phyloP scores from a whole-genome alignment of 768 basidiomycete genomes.

The Lactifluus pinguis region DNA sequence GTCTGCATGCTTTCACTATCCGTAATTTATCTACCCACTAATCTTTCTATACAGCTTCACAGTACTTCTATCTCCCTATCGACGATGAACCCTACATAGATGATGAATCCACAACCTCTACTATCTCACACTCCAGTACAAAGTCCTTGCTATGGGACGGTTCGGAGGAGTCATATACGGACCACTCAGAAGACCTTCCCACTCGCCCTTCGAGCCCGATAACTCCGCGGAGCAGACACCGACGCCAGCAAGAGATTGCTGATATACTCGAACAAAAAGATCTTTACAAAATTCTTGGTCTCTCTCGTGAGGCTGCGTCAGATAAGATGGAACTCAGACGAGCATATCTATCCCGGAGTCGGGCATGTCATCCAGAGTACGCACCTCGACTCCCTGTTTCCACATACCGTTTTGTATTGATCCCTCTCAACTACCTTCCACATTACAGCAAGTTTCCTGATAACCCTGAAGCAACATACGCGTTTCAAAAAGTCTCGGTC shows the following conservation, averaged over 20 bases:
- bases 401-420: not conserved
- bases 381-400: conserved; percentile 25
- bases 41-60: conserved; percentile 36
- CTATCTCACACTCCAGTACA: conserved; percentile 25
- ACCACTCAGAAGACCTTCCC: conserved; percentile 16
- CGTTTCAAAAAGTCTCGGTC: conserved; percentile 80
- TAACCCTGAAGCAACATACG: conserved; percentile 67
- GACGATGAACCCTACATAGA: conserved; percentile 44
- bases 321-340: conserved; percentile 60
- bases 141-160: conserved; percentile 26
- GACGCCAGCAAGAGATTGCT: conserved; percentile 31
- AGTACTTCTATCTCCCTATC: conserved; percentile 55
- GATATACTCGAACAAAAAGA: conserved; percentile 54
- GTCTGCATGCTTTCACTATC: conserved; percentile 2
- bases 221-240: conserved; percentile 7
- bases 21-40: not conserved
- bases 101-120: conserved; percentile 35
- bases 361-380: conserved; percentile 80
- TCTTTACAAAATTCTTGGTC: conserved; percentile 66
- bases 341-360: conserved; percentile 69
- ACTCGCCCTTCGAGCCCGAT: conserved; percentile 11
- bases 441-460: conserved; percentile 63
- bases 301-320: conserved; percentile 38
- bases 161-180: conserved; percentile 14
- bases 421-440: not conserved